phyloP scores from a whole-genome alignment of 208 protist genomes.

The Acanthamoeba culbertsoni region DNA sequence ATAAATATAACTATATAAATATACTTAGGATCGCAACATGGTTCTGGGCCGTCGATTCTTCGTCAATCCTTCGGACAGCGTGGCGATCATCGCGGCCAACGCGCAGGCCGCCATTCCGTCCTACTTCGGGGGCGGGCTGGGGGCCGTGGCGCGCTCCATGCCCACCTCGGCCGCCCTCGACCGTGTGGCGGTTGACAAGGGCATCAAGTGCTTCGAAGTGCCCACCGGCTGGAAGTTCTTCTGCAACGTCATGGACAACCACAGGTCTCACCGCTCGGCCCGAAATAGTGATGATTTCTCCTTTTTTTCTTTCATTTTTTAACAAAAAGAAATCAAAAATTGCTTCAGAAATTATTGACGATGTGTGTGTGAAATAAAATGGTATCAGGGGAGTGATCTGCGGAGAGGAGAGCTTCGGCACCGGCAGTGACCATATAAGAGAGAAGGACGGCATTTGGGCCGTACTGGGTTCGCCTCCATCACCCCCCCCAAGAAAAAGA shows the following conservation, averaged over 20 bases:
- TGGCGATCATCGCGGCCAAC: constrained; percentile 95
- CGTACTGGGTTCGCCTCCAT: constrained; percentile 87
- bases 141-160: constrained; percentile 94
- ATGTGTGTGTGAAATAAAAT: neutral
- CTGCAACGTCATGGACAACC: constrained; percentile 97
- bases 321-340: neutral
- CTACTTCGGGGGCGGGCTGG: constrained; percentile 90
- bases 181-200: constrained; percentile 57
- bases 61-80: constrained; percentile 96
- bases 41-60: constrained; percentile 95
- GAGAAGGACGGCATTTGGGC: constrained; percentile 99
- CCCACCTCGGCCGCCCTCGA: constrained; percentile 94
- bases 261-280: constrained; percentile 75
- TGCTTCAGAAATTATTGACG: neutral
- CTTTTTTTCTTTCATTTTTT: neutral
- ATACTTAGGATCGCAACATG: constrained; percentile 95
- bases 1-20: neutral
- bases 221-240: constrained; percentile 99
- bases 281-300: constrained; percentile 74
- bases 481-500: neutral
- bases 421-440: constrained; percentile 94
- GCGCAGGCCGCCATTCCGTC: constrained; percentile 88
- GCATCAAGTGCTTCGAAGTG: constrained; percentile 89
- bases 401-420: constrained; percentile 98
- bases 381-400: constrained; percentile 90